Evolutionary conservation across 805 yeast species (phyloP).

Genomic region (Starmerella scarabaei): DNA sequence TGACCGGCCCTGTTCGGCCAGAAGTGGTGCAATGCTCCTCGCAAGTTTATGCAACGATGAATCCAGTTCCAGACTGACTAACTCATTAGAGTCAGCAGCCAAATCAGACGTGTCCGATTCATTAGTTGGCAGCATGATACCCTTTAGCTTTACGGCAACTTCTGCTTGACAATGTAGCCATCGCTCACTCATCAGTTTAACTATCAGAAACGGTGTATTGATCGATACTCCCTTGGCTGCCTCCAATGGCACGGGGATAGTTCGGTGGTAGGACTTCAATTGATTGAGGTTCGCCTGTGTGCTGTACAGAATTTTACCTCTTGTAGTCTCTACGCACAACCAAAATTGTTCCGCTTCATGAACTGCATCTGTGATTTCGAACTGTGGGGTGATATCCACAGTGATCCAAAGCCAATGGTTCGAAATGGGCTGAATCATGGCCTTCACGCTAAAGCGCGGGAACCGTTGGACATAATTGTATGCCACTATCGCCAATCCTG

Average conservation of each 20-base stretch:
- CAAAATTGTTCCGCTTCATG: constrained; percentile 63
- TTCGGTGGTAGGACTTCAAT: not conserved
- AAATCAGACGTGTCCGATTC: not conserved
- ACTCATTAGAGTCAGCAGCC: not conserved
- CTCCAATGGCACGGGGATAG: not conserved
- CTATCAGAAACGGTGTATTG: constrained; percentile 50
- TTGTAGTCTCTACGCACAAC: constrained; percentile 66
- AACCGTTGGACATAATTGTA: constrained; percentile 53
- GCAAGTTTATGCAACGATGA: not conserved
- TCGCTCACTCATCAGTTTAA: constrained; percentile 59
- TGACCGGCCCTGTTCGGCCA: constrained; percentile 4
- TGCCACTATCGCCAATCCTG: constrained; percentile 42
- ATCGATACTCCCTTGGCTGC: not conserved
- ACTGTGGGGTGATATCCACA: constrained; percentile 53
- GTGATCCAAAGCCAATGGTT: constrained; percentile 52
- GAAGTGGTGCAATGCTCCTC: constrained; percentile 4
- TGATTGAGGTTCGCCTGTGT: not conserved
- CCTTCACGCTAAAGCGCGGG: constrained; percentile 51
- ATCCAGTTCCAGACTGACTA: not conserved
- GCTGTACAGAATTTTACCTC: constrained; percentile 50
- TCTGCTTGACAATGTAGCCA: constrained; percentile 71
- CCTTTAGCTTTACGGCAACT: constrained; percentile 44
- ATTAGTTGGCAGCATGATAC: constrained; percentile 39
- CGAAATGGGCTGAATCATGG: constrained; percentile 65
- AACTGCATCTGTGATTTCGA: constrained; percentile 58